Conservation (phyloP, 345 rosid genomes). For the Citrus mangshanensis region DNA sequence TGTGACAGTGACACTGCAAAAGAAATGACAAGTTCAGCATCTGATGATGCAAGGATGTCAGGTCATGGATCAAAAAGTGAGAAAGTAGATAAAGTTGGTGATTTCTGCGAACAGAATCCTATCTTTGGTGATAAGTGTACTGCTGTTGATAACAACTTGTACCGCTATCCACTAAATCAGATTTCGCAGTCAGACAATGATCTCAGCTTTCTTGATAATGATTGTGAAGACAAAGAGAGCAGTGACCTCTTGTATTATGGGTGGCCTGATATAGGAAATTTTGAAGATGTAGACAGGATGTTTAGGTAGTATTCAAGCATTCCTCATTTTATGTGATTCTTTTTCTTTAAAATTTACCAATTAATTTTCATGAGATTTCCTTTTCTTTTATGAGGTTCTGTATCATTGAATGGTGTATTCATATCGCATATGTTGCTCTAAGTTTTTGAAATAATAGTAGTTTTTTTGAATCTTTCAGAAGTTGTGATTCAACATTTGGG, state of each 20-base stretch:
- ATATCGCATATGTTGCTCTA: neutral
- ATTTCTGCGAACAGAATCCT: conserved; percentile 39
- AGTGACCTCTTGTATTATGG: conserved; percentile 62
- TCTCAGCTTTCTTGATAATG: conserved; percentile 57
- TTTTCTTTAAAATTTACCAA: neutral
- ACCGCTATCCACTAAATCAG: conserved; percentile 49
- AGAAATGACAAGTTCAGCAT: conserved; percentile 34
- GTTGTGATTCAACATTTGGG: conserved; percentile 78
- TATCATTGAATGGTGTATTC: neutral
- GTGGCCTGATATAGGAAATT: conserved; percentile 83
- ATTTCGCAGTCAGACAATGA: conserved; percentile 45
- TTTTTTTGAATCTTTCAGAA: conserved; percentile 44
- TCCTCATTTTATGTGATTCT: neutral
- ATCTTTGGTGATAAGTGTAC: conserved; percentile 40
- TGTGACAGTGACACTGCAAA: conserved; percentile 35
- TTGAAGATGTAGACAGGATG: conserved; percentile 92
- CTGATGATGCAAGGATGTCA: conserved; percentile 42
- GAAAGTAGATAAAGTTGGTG: conserved; percentile 29
- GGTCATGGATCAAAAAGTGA: conserved; percentile 38
- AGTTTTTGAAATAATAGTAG: neutral
- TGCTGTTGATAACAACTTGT: conserved; percentile 30
- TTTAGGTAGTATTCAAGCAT: conserved; percentile 50
- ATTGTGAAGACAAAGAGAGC: conserved; percentile 51
- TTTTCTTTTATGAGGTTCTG: neutral
- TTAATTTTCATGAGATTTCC: neutral